Conservation (phyloP, 1,284 basidiomycete species). For the Pascua sp. region DNA sequence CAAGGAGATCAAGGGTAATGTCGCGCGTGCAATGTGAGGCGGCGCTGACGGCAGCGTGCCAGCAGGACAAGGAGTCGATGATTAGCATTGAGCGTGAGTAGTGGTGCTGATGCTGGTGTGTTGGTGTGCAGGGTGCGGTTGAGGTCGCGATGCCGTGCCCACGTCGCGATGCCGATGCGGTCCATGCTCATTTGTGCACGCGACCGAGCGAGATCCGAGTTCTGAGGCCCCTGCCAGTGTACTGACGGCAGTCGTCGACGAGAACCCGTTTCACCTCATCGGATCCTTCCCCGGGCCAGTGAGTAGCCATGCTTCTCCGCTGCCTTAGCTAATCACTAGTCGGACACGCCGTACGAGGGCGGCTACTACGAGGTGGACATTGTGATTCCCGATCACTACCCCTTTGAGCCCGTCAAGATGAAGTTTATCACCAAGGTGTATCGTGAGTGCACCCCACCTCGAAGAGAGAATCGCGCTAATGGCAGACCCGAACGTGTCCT, state of each 20-base stretch:
- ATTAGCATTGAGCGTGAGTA: conserved; percentile 65
- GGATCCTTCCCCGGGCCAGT: conserved; percentile 89
- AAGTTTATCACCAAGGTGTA: conserved; percentile 96
- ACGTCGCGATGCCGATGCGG: too few relatives aligned
- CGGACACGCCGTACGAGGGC: conserved; percentile 86
- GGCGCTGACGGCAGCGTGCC: conserved; percentile 6
- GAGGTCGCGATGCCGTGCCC: too few relatives aligned
- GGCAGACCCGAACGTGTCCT: conserved; percentile 79
- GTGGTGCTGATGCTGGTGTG: too few relatives aligned
- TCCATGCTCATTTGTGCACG: too few relatives aligned
- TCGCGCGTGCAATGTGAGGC: background rate
- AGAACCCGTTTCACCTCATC: conserved; percentile 80
- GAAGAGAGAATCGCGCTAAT: conserved; percentile 4
- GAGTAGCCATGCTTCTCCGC: conserved; percentile 21
- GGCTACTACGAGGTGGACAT: conserved; percentile 94
- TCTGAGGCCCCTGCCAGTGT: background rate
- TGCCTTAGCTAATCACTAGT: conserved; percentile 28
- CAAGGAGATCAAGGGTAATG: conserved; percentile 86
- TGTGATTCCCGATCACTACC: conserved; percentile 88
- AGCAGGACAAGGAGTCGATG: conserved; percentile 73
- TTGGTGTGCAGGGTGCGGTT: too few relatives aligned
- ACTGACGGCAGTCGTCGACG: conserved; percentile 62
- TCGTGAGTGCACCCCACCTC: conserved; percentile 57
- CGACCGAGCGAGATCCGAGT: too few relatives aligned
- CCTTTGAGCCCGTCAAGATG: conserved; percentile 98